phyloP scores from a whole-genome alignment of 768 basidiomycete species.

The Termitomyces titanicus region DNA sequence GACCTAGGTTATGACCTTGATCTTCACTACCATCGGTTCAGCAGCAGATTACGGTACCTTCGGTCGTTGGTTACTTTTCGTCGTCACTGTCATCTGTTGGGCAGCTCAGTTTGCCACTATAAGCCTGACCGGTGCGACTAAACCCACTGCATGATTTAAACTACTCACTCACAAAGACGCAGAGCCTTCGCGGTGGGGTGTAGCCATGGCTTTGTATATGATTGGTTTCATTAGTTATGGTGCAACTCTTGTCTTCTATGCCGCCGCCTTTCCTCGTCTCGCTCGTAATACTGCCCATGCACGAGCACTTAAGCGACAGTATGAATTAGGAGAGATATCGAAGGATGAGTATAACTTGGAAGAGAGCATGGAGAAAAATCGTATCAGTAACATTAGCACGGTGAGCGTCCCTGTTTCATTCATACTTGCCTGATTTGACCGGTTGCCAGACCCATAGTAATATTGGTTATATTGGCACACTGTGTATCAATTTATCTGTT shows the following conservation, averaged over 20 bases:
- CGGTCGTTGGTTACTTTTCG: conserved; percentile 75
- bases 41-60: conserved; percentile 74
- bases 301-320: conserved; percentile 48
- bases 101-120: conserved; percentile 76
- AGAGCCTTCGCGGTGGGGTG: conserved; percentile 70
- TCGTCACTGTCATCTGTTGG: conserved; percentile 75
- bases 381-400: conserved; percentile 82
- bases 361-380: conserved; percentile 80
- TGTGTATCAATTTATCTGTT: conserved; percentile 65
- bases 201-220: conserved; percentile 78
- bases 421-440: not conserved
- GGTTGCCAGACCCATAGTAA: conserved; percentile 63
- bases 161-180: not conserved
- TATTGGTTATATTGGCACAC: conserved; percentile 65
- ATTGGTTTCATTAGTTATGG: conserved; percentile 77
- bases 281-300: conserved; percentile 74
- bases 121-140: conserved; percentile 56
- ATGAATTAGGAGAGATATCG: conserved; percentile 55
- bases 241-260: conserved; percentile 78
- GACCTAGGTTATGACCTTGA: conserved; percentile 64
- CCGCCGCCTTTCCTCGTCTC: conserved; percentile 74
- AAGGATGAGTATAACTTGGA: conserved; percentile 66
- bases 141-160: not conserved
- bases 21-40: conserved; percentile 78
- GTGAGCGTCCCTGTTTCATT: conserved; percentile 32